These are phyloP conservation scores for Phytophthora agathidicida DNA, from an alignment of 352 stramenopile species.

Conservation along the genomic window DNA sequence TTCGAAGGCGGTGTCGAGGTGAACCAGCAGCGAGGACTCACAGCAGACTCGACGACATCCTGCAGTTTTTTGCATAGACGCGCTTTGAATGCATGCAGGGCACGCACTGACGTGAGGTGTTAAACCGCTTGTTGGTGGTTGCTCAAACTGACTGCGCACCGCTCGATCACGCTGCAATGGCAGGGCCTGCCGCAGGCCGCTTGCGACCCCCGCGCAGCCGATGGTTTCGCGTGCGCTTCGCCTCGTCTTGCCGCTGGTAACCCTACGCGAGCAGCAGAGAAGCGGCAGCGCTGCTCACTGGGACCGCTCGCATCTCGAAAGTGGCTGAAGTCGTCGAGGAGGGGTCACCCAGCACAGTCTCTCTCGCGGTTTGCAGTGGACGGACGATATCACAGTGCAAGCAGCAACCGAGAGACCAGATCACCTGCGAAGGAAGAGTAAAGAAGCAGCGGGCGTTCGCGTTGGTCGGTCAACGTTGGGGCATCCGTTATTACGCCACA, in stretches of 20 bases:
- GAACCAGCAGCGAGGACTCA: too few relatives aligned
- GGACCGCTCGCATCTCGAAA: background rate
- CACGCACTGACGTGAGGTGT: too few relatives aligned
- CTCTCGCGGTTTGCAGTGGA: slow-evolving; percentile 1
- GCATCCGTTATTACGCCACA: slow-evolving; percentile 24
- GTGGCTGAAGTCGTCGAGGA: slow-evolving; percentile 1
- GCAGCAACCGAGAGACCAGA: slow-evolving; percentile 12
- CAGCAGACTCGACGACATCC: background rate
- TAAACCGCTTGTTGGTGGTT: slow-evolving; percentile 11
- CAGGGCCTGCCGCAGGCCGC: too few relatives aligned
- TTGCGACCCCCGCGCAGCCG: slow-evolving; percentile 3
- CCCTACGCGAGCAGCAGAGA: slow-evolving; percentile 18
- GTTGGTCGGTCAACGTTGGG: too few relatives aligned
- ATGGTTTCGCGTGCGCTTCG: slow-evolving; percentile 23
- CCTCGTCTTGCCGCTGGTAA: slow-evolving; percentile 29
- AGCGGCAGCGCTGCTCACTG: slow-evolving; percentile 22
- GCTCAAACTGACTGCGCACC: slow-evolving; percentile 10
- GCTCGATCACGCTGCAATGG: slow-evolving; percentile 21
- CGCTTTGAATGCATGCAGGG: background rate
- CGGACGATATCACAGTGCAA: slow-evolving; percentile 18
- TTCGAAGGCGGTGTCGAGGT: too few relatives aligned
- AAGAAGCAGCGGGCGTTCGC: slow-evolving; percentile 21
- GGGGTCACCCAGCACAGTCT: slow-evolving; percentile 12
- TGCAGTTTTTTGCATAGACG: slow-evolving; percentile 10
- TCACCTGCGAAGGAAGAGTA: slow-evolving; percentile 27